Conservation (phyloP, 2,329 filamentous ascomycete genomes). For the Fusarium oligoseptatum region DNA sequence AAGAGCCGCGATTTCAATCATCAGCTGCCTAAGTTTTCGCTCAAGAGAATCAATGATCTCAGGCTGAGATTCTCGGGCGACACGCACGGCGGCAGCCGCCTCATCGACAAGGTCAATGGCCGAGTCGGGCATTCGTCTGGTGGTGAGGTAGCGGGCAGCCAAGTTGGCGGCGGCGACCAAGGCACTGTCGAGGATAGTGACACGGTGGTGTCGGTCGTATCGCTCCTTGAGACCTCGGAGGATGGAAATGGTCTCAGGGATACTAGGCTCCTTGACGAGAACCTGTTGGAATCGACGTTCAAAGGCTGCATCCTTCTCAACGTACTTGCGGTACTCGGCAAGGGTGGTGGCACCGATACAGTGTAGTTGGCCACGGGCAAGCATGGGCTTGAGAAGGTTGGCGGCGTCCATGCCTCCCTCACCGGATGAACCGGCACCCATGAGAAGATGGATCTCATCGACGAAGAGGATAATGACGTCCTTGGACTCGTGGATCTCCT, state of each 20-base stretch:
- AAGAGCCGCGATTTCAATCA: conserved; percentile 97
- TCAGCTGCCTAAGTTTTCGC: conserved; percentile 87
- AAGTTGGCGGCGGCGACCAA: conserved; percentile 93
- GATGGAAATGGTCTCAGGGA: conserved; percentile 94
- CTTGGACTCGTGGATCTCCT: conserved; percentile 94
- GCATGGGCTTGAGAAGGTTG: conserved; percentile 97
- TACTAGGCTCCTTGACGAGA: conserved; percentile 91
- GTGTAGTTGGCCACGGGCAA: conserved; percentile 95
- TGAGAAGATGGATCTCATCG: conserved; percentile 97
- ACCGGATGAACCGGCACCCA: conserved; percentile 94
- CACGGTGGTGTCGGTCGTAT: conserved; percentile 98
- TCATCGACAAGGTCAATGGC: conserved; percentile 97
- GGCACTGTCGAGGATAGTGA: conserved; percentile 94
- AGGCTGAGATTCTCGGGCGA: conserved; percentile 95
- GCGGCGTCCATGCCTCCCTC: conserved; percentile 99
- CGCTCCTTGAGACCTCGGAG: conserved; percentile 98
- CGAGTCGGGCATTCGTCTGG: conserved; percentile 91
- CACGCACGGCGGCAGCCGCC: conserved; percentile 94
- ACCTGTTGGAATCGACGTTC: conserved; percentile 99
- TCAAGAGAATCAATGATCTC: conserved; percentile 96
- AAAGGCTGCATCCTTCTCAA: conserved; percentile 98
- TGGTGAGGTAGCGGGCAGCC: conserved; percentile 92
- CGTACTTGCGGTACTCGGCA: conserved; percentile 97
- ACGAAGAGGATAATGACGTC: conserved; percentile 99
- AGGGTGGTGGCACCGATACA: conserved; percentile 98